phyloP scores from a whole-genome alignment of 495 filamentous ascomycete genomes.

The Penicillium mononematosum region DNA sequence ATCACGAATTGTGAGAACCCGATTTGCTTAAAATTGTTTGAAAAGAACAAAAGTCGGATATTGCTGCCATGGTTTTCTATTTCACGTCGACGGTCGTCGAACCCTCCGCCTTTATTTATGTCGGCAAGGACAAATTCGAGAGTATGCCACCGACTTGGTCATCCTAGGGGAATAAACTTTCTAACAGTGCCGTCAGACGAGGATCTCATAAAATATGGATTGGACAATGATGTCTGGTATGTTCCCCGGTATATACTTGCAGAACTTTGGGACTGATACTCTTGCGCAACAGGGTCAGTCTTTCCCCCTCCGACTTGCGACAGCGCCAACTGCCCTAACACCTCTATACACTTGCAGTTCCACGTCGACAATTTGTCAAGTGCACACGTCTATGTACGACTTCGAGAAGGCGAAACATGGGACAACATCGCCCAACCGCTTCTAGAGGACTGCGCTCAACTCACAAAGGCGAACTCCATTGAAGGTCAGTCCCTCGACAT shows the following conservation, averaged over 20 bases:
- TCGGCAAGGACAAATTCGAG: slow-evolving; percentile 98
- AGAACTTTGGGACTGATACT: slow-evolving; percentile 9
- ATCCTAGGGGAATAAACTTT: slow-evolving; percentile 11
- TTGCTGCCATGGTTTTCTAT: slow-evolving; percentile 81
- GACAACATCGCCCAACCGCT: slow-evolving; percentile 74
- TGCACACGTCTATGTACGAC: slow-evolving; percentile 90
- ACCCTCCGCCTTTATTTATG: slow-evolving; percentile 82
- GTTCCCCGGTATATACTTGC: slow-evolving; percentile 10
- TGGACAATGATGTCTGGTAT: slow-evolving; percentile 95
- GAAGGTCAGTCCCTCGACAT: slow-evolving; percentile 59
- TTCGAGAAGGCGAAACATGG: slow-evolving; percentile 81
- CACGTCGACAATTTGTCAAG: slow-evolving; percentile 97
- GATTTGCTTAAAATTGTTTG: not conserved
- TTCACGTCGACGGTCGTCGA: slow-evolving; percentile 81
- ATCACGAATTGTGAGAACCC: slow-evolving; percentile 5
- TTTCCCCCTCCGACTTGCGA: not conserved
- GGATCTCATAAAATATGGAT: slow-evolving; percentile 88
- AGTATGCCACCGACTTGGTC: slow-evolving; percentile 56
- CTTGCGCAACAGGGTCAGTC: slow-evolving; percentile 39
- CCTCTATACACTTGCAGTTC: slow-evolving; percentile 56
- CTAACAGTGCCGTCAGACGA: slow-evolving; percentile 65
- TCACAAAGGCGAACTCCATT: slow-evolving; percentile 98
- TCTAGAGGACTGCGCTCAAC: slow-evolving; percentile 82
- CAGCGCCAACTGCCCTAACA: slow-evolving; percentile 23
- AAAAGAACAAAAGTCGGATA: not conserved